Base-by-base conservation (phyloP, 2,329 filamentous ascomycete species). In the Cercospora canescens region DNA sequence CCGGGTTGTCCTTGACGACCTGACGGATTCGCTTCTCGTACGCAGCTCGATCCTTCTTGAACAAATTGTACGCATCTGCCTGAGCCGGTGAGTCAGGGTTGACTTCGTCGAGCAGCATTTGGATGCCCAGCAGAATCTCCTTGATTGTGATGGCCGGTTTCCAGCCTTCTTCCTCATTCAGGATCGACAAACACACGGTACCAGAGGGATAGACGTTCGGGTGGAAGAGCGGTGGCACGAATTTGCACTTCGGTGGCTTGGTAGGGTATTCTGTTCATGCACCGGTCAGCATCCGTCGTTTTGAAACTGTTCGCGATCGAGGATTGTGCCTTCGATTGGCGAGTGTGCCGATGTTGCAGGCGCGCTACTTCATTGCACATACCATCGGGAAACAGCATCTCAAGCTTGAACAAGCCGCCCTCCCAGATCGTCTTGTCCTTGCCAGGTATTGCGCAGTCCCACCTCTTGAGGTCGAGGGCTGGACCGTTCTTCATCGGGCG, bases 221-320 rank as follows among this genome's bases (percentile, higher is more conserved):
- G 77, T 99, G 95, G 83, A 99, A 99, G 45, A 99, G 88, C 24
- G 95, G 94, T 12, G 95, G 95, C 0, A 90, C 88, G 77, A 99
- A 99, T 86, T 97, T 97, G 89, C 95, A 99, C 82, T 99, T 99
- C 1, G 95, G 95, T 34, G 95, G 95, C 81, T 99, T 99, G 60
- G 96, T 99, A 16, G 95, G 95, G 79, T 99, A 99, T 76, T 99
- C 95, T 97, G 75, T 70, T 52, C 24, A 8, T 70, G 34, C 54
- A 41, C 6, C 2, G 5, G 64, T 71, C 66, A 71, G 66, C 57
- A 4, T 34, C 26, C 34, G 14, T 55, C 9, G n/a, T 52, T n/a
- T 45, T 9, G 52, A 34, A 7, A 48, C 16, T 48, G 41, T 7
- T 48, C 21, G 14, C 41, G n/a, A n/a, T n/a, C n/a, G 14, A 32